Evolutionary conservation across 2,329 filamentous ascomycete species (phyloP).

Genomic region (Diaporthe sp.): DNA sequence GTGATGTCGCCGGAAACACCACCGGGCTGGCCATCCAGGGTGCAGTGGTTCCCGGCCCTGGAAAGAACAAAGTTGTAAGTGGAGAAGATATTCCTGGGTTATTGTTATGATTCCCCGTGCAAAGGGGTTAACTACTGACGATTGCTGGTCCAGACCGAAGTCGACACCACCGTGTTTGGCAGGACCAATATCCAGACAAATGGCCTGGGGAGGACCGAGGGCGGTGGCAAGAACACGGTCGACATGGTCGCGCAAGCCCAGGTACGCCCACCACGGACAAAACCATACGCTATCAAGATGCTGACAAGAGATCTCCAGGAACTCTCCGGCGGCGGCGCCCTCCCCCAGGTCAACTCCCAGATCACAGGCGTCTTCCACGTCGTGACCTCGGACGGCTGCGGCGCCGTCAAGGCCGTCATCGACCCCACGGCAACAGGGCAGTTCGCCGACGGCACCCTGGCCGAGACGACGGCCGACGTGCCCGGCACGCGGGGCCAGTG

Average conservation of each 20-base stretch:
- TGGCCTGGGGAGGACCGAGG: slow-evolving; percentile 56
- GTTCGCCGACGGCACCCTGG: slow-evolving; percentile 40
- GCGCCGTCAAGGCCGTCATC: slow-evolving; percentile 55
- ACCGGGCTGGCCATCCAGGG: slow-evolving; percentile 43
- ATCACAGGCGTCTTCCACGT: slow-evolving; percentile 55
- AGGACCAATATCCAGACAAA: slow-evolving; percentile 50
- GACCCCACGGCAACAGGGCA: slow-evolving; percentile 51
- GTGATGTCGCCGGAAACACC: slow-evolving; percentile 42
- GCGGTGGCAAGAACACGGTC: slow-evolving; percentile 53
- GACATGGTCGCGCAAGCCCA: slow-evolving; percentile 48
- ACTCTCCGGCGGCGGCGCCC: slow-evolving; percentile 54
- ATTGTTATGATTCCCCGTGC: too few species aligned
- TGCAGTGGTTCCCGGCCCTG: slow-evolving; percentile 43
- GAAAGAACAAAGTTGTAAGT: slow-evolving; percentile 34
- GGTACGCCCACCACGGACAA: background rate
- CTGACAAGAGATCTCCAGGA: slow-evolving; percentile 43
- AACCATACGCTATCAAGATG: too few species aligned
- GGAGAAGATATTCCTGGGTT: fast-evolving
- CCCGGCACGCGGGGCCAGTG: slow-evolving; percentile 42
- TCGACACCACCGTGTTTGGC: slow-evolving; percentile 46
- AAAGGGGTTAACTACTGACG: background rate
- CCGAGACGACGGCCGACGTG: slow-evolving; percentile 41
- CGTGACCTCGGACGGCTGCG: slow-evolving; percentile 59
- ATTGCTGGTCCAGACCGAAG: slow-evolving; percentile 46
- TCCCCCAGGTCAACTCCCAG: slow-evolving; percentile 54